These are phyloP conservation scores for Hypsizygus marmoreus DNA, from an alignment of 768 basidiomycete genomes.

Conservation along the genomic window DNA sequence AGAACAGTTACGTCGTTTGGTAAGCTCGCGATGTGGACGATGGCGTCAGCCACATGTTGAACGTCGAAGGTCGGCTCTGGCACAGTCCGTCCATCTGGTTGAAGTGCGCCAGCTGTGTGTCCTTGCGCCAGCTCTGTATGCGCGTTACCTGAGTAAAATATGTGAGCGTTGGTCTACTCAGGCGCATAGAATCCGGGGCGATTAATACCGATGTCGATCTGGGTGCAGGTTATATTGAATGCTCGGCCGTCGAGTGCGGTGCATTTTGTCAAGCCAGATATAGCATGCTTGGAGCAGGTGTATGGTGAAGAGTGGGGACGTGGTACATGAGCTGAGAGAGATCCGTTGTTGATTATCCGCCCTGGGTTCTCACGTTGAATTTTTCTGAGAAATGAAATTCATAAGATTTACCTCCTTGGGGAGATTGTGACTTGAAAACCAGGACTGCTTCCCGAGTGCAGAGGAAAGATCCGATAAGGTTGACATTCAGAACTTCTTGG, in stretches of 20 bases:
- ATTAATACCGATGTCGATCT: slow-evolving; percentile 77
- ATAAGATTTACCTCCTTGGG: slow-evolving; percentile 65
- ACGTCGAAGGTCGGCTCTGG: slow-evolving; percentile 72
- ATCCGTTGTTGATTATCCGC: slow-evolving; percentile 86
- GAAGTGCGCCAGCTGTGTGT: slow-evolving; percentile 54
- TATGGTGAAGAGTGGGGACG: slow-evolving; percentile 68
- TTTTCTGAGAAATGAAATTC: no score
- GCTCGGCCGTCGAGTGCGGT: slow-evolving; percentile 77
- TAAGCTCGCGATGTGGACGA: slow-evolving; percentile 72
- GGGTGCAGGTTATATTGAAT: slow-evolving; percentile 74
- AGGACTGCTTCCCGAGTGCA: slow-evolving; percentile 76
- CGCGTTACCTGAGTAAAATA: slow-evolving; percentile 64
- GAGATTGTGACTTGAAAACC: slow-evolving; percentile 71
- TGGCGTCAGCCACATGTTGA: slow-evolving; percentile 66
- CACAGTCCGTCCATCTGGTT: slow-evolving; percentile 62
- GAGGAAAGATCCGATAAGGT: slow-evolving; percentile 72
- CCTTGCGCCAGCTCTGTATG: slow-evolving; percentile 57
- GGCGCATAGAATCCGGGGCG: not conserved
- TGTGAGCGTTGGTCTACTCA: not conserved
- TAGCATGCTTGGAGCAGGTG: slow-evolving; percentile 79
- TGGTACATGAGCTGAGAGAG: slow-evolving; percentile 70
- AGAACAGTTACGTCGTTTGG: slow-evolving; percentile 72
- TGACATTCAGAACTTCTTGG: slow-evolving; percentile 66
- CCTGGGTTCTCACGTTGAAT: slow-evolving; percentile 46
- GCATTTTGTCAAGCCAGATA: slow-evolving; percentile 73